Base-by-base conservation (phyloP, 352 stramenopile genomes). In the Phytophthora europaea region DNA sequence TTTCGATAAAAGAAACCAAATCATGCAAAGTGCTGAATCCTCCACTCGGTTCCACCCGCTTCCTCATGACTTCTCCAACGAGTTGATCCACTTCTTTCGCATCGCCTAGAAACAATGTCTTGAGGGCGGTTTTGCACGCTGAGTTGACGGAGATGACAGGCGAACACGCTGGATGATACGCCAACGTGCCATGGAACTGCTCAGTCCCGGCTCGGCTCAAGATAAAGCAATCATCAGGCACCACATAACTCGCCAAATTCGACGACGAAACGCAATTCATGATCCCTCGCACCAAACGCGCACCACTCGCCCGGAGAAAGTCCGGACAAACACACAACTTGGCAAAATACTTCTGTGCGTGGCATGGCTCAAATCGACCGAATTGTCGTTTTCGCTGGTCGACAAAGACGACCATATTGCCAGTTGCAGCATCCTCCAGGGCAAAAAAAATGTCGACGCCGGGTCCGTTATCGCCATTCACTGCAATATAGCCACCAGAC, bases 121-220 rank as follows among this genome's bases (percentile, higher is more conserved):
- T 70, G 20, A 76, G 57, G 13, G 73, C 73, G 4, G 62, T 70
- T 70, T 73, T 76, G 51, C 51, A 65, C 23, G 62, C 62, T 50
- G 73, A 76, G 47, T 80, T 76, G 52, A 80, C 68, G 16, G 60
- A 76, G 45, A 80, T 52, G 36, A 76, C 51, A 69, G 63, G 67
- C 43, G 67, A 71, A 68, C 67, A 74, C 43, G 73, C 73, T 62
- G 73, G 62, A 69, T 80, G 73, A 67, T 76, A 80, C 43, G 62
- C 61, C 67, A 80, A 70, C 9, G 73, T 73, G 9, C 58, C 67
- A 66, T 76, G 63, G 18, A 80, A 72, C 57, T 67, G 67, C 62
- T 76, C 56, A 56, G 45, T 71, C 58, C 73, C 62, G 26, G 34
- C 20, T 70, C 53, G 67, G 62, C 51, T 80, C 52, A 76, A 73